Conservation (phyloP, 2,329 filamentous ascomycete species). For the Fusarium sp. region DNA sequence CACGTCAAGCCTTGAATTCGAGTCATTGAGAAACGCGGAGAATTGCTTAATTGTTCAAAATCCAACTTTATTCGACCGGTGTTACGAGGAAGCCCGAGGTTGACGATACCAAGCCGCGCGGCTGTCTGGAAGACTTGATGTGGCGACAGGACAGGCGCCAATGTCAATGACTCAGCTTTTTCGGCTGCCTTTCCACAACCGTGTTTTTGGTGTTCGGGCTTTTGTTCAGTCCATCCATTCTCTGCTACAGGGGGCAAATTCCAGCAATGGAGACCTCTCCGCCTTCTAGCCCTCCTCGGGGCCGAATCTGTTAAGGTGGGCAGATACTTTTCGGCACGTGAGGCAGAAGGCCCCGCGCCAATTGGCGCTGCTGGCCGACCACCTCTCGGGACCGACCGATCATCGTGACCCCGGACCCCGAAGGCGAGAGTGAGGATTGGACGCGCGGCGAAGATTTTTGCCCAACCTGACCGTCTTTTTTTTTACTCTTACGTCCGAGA, state of each 20-base stretch:
- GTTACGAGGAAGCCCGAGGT: slow-evolving; percentile 18
- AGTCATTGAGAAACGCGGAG: not conserved
- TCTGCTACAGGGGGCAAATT: slow-evolving; percentile 3
- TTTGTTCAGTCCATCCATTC: not conserved
- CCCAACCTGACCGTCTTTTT: slow-evolving; percentile 10
- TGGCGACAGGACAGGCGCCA: slow-evolving; percentile 22
- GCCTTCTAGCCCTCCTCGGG: slow-evolving; percentile 5
- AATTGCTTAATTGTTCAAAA: not conserved
- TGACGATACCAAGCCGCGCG: slow-evolving; percentile 32
- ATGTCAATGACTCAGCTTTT: slow-evolving; percentile 33
- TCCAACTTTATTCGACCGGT: not conserved
- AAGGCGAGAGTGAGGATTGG: slow-evolving; percentile 15
- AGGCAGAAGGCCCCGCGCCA: slow-evolving; percentile 3
- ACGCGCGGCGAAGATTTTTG: slow-evolving; percentile 39
- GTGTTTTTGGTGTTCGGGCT: not conserved
- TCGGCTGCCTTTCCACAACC: not conserved
- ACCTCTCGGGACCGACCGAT: slow-evolving; percentile 37
- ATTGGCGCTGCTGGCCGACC: slow-evolving; percentile 18
- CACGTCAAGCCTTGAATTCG: not conserved
- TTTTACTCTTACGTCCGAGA: not conserved
- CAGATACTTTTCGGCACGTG: not conserved
- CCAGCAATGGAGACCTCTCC: not conserved
- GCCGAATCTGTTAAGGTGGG: slow-evolving; percentile 1
- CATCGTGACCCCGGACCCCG: slow-evolving; percentile 12
- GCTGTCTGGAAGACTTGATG: slow-evolving; percentile 24